phyloP scores from a whole-genome alignment of 345 rosid genomes.

The Gossypium stocksii region DNA sequence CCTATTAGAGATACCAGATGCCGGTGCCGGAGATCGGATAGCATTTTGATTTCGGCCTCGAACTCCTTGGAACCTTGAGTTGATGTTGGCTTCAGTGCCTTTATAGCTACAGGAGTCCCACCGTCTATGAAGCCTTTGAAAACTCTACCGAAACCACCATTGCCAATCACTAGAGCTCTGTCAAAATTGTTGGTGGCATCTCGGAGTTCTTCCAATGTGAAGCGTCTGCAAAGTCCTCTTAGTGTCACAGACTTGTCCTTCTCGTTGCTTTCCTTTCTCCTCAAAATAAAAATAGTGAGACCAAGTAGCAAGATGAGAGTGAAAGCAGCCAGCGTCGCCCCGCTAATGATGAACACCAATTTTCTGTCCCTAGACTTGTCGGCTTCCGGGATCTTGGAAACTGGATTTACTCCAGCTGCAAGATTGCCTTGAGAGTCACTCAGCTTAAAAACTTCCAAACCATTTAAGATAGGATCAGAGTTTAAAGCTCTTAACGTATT shows the following conservation, averaged over 20 bases:
- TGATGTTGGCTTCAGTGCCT: slow-evolving; percentile 15
- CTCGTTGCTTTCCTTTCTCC: neutral
- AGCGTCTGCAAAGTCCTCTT: slow-evolving; percentile 4
- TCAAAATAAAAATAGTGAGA: neutral
- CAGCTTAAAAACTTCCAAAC: slow-evolving; percentile 1
- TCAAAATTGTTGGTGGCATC: slow-evolving; percentile 29
- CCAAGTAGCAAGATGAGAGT: neutral
- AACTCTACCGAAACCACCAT: slow-evolving; percentile 38
- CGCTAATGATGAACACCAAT: neutral
- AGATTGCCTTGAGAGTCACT: slow-evolving; percentile 3
- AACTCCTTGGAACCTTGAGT: slow-evolving; percentile 2
- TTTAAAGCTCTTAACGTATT: neutral
- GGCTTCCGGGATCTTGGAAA: too few relatives aligned
- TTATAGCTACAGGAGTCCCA: slow-evolving; percentile 32
- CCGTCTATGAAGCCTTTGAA: slow-evolving; percentile 37
- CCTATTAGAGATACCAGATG: slow-evolving; percentile 10
- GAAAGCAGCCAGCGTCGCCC: neutral
- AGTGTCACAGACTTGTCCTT: neutral
- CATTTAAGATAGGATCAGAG: slow-evolving; percentile 2
- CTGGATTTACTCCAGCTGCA: neutral
- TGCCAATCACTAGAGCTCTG: slow-evolving; percentile 29
- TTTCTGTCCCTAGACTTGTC: neutral
- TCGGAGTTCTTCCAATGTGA: slow-evolving; percentile 8
- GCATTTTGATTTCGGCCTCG: slow-evolving; percentile 8
- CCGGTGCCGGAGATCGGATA: neutral